Evolutionary conservation across 2,329 filamentous ascomycete species (phyloP), one percentile per base, ranked within the genome.

Genomic region (Paecilomyces fulvus): DNA sequence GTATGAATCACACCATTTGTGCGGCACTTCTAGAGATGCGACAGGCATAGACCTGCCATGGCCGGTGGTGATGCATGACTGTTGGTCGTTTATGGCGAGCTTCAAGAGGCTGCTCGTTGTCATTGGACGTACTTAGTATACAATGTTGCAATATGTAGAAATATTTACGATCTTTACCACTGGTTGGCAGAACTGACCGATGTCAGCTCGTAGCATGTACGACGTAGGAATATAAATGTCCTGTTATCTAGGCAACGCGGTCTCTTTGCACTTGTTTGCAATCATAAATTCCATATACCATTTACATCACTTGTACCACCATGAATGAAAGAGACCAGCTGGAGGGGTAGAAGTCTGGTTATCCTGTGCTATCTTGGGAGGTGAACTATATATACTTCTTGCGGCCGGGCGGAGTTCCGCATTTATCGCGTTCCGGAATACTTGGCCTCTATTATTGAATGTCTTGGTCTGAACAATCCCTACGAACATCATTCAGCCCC

Each of bases 371-470:
- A 28, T 28, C 4, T 28, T 28, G 25, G 7, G 25, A 28, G 4
- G 23, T 3, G 25, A 28, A 28, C 2, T 28, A 28, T 5, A 28
- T 28, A 28, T 28, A 28, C 2, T 37, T 14, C 14, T 14, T n/a
- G 33, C 33, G 37, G n/a, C 37, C 20, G 37, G 33, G 33, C 10
- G 6, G 11, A 37, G 25, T n/a, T 49, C 48, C 48, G 48, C 48
- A 49, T 17, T 20, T n/a, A n/a, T n/a, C n/a, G 21, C 48, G 48
- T 49, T 49, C 55, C 48, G 49, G 55, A 53, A 59, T 57, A 59
- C 55, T 53, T 59, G 57, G 57, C 57, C 57, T 59, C 57, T 21
- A 21, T 59, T 52, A 43, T 43, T 43, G 10, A 25, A 49, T 28
- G 10, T 28, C 48, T 23, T 5, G 7, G n/a, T 28, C 20, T 28